Conservation (phyloP, 345 rosid genomes). For the Citrus unshiu region DNA sequence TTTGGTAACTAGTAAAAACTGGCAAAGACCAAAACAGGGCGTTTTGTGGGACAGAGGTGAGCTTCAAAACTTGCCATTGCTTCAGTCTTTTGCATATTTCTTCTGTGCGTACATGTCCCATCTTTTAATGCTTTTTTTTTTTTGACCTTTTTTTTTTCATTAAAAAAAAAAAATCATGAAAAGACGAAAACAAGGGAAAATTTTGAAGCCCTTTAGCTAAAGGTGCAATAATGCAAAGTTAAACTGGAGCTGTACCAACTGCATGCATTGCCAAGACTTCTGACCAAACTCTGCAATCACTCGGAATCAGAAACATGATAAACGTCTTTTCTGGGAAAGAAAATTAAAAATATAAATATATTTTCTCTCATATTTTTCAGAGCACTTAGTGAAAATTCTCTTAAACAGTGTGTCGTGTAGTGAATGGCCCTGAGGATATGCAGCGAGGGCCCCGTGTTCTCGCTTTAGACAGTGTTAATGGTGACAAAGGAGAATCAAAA, state of each 20-base stretch:
- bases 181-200: neutral
- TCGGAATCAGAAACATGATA: neutral
- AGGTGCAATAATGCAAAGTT: neutral
- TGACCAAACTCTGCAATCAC: neutral
- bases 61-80: neutral
- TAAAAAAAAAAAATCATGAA: neutral
- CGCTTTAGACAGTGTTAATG: slow-evolving; percentile 17
- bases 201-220: neutral
- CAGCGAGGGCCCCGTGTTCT: slow-evolving; percentile 15
- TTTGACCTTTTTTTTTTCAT: no score
- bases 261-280: neutral
- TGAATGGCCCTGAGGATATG: neutral
- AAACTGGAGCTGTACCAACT: no score
- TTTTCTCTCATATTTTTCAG: no score
- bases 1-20: neutral
- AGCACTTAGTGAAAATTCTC: neutral
- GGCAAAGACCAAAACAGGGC: neutral
- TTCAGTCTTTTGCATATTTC: neutral
- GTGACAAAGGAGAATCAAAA: slow-evolving; percentile 25
- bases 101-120: neutral
- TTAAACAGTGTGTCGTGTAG: neutral
- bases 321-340: neutral
- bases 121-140: neutral
- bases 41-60: neutral
- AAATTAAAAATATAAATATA: no score